Base-by-base conservation (phyloP, 208 protist species). In the Crithidia bombi region DNA sequence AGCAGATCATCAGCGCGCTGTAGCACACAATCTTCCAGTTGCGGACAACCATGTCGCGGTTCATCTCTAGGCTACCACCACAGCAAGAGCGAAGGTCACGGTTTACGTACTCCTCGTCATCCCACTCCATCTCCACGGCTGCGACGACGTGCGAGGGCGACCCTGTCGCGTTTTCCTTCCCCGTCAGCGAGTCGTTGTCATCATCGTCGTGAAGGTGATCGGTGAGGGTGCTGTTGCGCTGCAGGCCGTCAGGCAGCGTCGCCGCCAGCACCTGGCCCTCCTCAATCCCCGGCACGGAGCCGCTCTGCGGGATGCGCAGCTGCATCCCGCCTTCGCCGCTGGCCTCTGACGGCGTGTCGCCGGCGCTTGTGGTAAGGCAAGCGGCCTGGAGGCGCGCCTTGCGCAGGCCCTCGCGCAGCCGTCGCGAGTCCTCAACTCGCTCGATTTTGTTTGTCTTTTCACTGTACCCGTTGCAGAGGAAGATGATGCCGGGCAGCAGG, bases 401-500 rank as follows among this genome's bases (percentile, higher is more conserved):
- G 28, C 61, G 44, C 46, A 50, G 36, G 32, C 46, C 44, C 66
- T 78, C 55, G 46, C 33, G 35, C 19, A 65, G 21, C 21, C 70
- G 43, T 12, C 44, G 38, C 5, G 35, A 21, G 63, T 85, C 78
- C 38, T 79, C 66, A 4, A 36, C 4, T 12, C 79, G 79, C 28
- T 86, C 79, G 21, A 61, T 54, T 1, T 58, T 43, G 62, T 91
- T 87, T 12, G 6, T 54, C 46, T 69, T 41, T 73, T 91, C 85
- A n/a, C 67, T 77, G 39, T 75, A 78, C 62, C 75, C 74, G 73
- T 91, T 87, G 44, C 76, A 73, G 30, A 84, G 38, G 74, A 83
- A 83, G 70, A 87, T 65, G 46, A 79, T 17, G 19, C 65, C 57
- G 2, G 68, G 56, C 43, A 77, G 52, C 14, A 85, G 63, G 61